phyloP scores from a whole-genome alignment of 1,284 basidiomycete genomes.

The Heterobasidion irregulare region DNA sequence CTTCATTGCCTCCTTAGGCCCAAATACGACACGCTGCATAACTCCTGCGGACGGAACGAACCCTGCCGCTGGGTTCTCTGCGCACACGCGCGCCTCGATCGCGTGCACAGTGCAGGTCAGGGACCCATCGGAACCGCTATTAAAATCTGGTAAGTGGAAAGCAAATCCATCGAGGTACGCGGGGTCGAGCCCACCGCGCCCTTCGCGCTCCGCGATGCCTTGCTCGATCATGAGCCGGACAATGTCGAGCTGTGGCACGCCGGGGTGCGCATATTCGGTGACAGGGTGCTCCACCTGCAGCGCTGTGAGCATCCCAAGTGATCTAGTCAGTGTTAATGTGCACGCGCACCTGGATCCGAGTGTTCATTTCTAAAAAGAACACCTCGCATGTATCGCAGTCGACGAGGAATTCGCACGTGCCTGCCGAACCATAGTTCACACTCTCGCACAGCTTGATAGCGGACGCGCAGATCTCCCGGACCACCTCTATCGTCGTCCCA shows the following conservation, averaged over 20 bases:
- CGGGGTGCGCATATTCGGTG: slow-evolving; percentile 50
- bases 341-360: slow-evolving; percentile 52
- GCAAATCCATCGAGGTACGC: slow-evolving; percentile 23
- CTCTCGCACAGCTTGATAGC: slow-evolving; percentile 41
- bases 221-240: slow-evolving; percentile 60
- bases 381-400: slow-evolving; percentile 46
- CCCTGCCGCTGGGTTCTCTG: slow-evolving; percentile 52
- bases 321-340: too few relatives aligned
- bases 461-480: slow-evolving; percentile 40
- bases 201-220: slow-evolving; percentile 29
- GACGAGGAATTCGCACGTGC: slow-evolving; percentile 64
- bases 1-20: slow-evolving; percentile 8
- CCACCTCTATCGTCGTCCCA: slow-evolving; percentile 23
- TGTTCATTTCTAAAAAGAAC: slow-evolving; percentile 75
- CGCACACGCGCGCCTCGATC: slow-evolving; percentile 61
- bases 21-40: slow-evolving; percentile 46
- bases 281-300: slow-evolving; percentile 61
- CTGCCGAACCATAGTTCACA: slow-evolving; percentile 54
- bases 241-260: slow-evolving; percentile 38
- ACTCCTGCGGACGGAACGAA: slow-evolving; percentile 59
- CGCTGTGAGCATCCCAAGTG: too few relatives aligned
- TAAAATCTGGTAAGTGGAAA: too few relatives aligned
- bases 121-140: too few relatives aligned
- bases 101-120: slow-evolving; percentile 24
- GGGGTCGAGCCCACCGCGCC: slow-evolving; percentile 12